Evolutionary conservation across 2,329 filamentous ascomycete genomes (phyloP), one percentile per base, ranked within the genome.

Genomic region (Chaetomiaceae sp.): DNA sequence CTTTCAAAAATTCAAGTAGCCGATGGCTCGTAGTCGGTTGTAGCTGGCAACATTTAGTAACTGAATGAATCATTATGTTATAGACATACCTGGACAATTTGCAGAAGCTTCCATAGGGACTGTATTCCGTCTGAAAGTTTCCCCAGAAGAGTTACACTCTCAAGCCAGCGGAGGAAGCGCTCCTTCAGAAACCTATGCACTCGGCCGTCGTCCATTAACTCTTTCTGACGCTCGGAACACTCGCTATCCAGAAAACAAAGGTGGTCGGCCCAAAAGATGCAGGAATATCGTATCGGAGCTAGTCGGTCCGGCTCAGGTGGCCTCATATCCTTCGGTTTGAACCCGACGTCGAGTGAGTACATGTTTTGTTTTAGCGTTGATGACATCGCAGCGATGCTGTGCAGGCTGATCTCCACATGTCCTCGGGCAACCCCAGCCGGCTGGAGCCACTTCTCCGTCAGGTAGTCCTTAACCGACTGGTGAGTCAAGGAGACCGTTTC

Each of bases 381-480:
- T 6, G 26, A 27, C 26, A 27, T 27, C 26, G 26, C 26, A 27
- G 6, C 26, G 11, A 27, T 27, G 7, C 7, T 7, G 26, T 11
- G 26, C 26, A 6, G 6, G 11, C 26, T 11, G 11, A 27, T 27
- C 26, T 27, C 26, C 7, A 11, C 26, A 27, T 27, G 26, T 11
- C 26, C 26, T 27, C 11, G 26, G 11, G 26, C 26, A 11, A 11
- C 7, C 26, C 26, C 26, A 11, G 26, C 26, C 11, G 26, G 26
- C 26, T 27, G 26, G 11, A 27, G 26, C 11, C 26, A 27, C 6
- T 27, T 27, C 26, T 27, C 11, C 11, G 6, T 11, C 26, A 63
- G 53, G 35, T 61, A 63, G 38, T 62, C 61, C 47, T 59, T 60
- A 18, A 56, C 60, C 6, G 61, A 61, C 44, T 63, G 57, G 40